Evolutionary conservation across 2,329 filamentous ascomycete species (phyloP).

Genomic region (Pseudogymnoascus sp.): DNA sequence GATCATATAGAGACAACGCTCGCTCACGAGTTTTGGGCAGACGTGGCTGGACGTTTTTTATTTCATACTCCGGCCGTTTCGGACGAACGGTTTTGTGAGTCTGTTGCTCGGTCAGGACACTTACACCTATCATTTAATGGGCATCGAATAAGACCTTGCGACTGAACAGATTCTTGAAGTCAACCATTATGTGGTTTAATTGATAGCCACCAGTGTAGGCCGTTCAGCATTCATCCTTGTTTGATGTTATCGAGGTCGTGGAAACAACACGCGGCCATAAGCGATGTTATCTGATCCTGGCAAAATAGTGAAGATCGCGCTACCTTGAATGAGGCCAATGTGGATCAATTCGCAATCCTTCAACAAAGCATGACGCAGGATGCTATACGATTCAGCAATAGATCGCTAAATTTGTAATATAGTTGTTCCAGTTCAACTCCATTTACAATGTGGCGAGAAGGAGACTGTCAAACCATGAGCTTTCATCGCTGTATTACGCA

Average conservation of each 20-base stretch:
- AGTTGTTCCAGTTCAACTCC: background rate
- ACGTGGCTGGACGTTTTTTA: background rate
- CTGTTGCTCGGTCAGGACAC: background rate
- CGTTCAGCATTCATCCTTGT: background rate
- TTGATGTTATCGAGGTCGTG: background rate
- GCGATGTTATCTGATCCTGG: background rate
- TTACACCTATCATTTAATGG: background rate
- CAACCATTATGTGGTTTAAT: background rate
- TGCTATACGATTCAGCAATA: background rate
- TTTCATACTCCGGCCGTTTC: background rate
- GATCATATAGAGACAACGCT: background rate
- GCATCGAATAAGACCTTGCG: background rate
- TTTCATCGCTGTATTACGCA: too few species aligned
- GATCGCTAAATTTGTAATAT: background rate
- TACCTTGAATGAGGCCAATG: background rate
- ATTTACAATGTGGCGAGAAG: too few species aligned
- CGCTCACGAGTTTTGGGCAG: background rate
- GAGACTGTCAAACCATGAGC: too few species aligned
- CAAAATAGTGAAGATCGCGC: constrained; percentile 19
- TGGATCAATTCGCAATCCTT: background rate
- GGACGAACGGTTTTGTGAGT: background rate
- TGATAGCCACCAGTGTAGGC: background rate
- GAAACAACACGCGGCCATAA: background rate
- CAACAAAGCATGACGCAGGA: background rate
- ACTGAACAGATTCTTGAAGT: constrained; percentile 1